Evolutionary conservation across 768 basidiomycete species (phyloP).

Genomic region (Amanita jacksonii): DNA sequence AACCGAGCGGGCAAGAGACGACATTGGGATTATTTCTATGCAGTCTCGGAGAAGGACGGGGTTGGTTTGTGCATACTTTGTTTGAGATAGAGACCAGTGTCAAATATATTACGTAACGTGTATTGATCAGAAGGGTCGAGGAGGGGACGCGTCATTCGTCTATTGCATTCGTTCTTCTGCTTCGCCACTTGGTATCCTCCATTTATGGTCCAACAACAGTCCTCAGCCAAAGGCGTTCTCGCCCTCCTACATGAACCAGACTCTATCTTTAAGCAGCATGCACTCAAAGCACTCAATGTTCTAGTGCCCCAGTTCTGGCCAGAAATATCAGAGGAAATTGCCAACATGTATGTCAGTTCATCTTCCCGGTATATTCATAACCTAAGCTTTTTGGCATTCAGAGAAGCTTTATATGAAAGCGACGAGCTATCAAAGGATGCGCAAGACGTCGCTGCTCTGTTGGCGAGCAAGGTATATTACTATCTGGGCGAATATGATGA

Average conservation of each 20-base stretch:
- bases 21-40: slow-evolving; percentile 27
- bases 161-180: slow-evolving; percentile 13
- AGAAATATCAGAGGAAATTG: slow-evolving; percentile 93
- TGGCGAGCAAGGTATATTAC: slow-evolving; percentile 98
- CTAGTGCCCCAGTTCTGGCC: slow-evolving; percentile 97
- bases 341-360: slow-evolving; percentile 59
- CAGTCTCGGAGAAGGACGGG: slow-evolving; percentile 10
- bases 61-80: neutral
- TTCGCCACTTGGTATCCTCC: slow-evolving; percentile 17
- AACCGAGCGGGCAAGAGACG: slow-evolving; percentile 38
- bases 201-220: slow-evolving; percentile 65
- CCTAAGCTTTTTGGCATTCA: slow-evolving; percentile 23
- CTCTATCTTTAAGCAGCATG: slow-evolving; percentile 81
- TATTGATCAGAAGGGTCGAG: slow-evolving; percentile 20
- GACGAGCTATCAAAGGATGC: slow-evolving; percentile 64
- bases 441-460: slow-evolving; percentile 76
- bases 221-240: slow-evolving; percentile 83
- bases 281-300: slow-evolving; percentile 70
- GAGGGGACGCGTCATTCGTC: slow-evolving; percentile 32
- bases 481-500: slow-evolving; percentile 95
- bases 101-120: slow-evolving; percentile 27
- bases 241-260: slow-evolving; percentile 88
- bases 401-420: slow-evolving; percentile 86
- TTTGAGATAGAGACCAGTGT: slow-evolving; percentile 21
- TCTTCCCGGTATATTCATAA: slow-evolving; percentile 4